These are phyloP conservation scores for Heliosperma pusillum DNA, from an alignment of 148 eudicot species.

Conservation along the genomic window DNA sequence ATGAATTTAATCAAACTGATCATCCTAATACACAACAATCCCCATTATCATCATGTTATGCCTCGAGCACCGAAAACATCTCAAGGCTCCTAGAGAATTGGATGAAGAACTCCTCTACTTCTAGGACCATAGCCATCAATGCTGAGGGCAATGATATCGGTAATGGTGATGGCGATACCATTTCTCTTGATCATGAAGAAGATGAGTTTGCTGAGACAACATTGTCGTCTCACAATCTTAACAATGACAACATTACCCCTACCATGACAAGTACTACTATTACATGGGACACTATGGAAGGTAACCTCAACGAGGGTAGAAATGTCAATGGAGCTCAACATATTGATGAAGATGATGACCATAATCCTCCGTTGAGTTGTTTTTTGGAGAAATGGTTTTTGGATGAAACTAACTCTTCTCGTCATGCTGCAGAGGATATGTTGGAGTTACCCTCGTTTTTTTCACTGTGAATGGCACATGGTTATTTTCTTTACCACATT, in stretches of 20 bases:
- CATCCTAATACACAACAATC: conserved; percentile 15
- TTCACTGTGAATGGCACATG: too few relatives aligned
- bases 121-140: conserved; percentile 9
- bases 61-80: conserved; percentile 92
- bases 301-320: too few relatives aligned
- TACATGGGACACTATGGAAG: too few relatives aligned
- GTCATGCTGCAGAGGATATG: conserved; percentile 44
- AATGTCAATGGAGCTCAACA: not conserved
- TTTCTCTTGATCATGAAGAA: conserved; percentile 10
- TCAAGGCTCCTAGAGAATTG: conserved; percentile 84
- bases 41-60: conserved; percentile 36
- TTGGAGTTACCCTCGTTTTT: conserved; percentile 63
- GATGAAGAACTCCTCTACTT: conserved; percentile 65
- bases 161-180: not conserved
- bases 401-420: conserved; percentile 51
- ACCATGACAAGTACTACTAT: too few relatives aligned
- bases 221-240: too few relatives aligned
- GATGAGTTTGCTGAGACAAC: too few relatives aligned
- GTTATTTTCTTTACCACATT: conserved; percentile 2
- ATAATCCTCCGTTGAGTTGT: conserved; percentile 62
- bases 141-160: too few relatives aligned
- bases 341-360: conserved; percentile 11
- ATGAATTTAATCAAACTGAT: too few relatives aligned
- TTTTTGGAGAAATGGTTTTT: conserved; percentile 82
- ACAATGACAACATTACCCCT: too few relatives aligned